Conservation (phyloP, 2,329 filamentous ascomycete species). For the Pestalotiopsis sp. region DNA sequence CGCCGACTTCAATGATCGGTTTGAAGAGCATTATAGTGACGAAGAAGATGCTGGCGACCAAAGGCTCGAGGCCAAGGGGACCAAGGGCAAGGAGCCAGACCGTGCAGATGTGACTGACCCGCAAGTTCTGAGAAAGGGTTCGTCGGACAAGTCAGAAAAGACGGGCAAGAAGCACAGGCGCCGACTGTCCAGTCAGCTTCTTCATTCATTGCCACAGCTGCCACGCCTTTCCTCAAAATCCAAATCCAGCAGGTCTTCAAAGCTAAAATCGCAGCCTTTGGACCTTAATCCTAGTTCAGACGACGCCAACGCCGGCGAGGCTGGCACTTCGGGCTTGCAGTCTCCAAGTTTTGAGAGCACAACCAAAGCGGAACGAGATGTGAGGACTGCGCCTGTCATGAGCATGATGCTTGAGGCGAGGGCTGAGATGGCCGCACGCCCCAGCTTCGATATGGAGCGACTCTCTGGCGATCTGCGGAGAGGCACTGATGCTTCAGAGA, state of each 20-base stretch:
- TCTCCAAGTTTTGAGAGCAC: conserved; percentile 31
- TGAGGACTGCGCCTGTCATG: conserved; percentile 69
- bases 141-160: conserved; percentile 33
- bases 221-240: conserved; percentile 44
- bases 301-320: conserved; percentile 2
- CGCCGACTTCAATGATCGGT: conserved; percentile 79
- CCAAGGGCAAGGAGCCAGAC: conserved; percentile 27
- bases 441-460: conserved; percentile 58
- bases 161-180: conserved; percentile 53
- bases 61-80: conserved; percentile 17
- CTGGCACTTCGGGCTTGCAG: neutral
- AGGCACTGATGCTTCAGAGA: conserved; percentile 34
- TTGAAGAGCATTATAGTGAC: conserved; percentile 79
- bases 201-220: conserved; percentile 67
- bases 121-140: conserved; percentile 30
- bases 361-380: conserved; percentile 32
- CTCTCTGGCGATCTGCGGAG: conserved; percentile 42
- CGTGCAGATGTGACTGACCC: conserved; percentile 32
- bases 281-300: conserved; percentile 17
- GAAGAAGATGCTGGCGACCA: conserved; percentile 68
- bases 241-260: conserved; percentile 39
- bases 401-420: conserved; percentile 76
- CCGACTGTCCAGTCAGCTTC: conserved; percentile 65
- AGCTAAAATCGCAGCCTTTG: conserved; percentile 39
- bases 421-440: conserved; percentile 62